Evolutionary conservation across 352 stramenopile genomes (phyloP), one percentile per base, ranked within the genome.

Genomic region (Lagenidium giganteum): DNA sequence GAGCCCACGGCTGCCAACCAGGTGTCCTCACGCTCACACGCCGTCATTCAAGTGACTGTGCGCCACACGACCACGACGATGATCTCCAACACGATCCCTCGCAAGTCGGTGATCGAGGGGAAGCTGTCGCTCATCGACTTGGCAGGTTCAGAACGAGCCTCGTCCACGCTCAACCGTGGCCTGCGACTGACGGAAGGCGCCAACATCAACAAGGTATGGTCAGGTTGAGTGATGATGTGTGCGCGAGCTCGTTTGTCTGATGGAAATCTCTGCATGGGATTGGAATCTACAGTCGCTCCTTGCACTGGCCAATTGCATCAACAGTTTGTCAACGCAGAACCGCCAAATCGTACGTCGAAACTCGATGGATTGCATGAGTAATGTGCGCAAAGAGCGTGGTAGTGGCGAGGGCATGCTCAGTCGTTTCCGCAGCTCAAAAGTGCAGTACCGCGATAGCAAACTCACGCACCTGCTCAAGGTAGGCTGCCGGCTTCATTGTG

Each of bases 261-360:
- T n/a, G n/a, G n/a, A n/a, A n/a, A n/a, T n/a, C n/a, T n/a, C n/a
- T n/a, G n/a, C n/a, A n/a, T n/a, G n/a, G n/a, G n/a, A n/a, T n/a
- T n/a, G 16, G 2, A 8, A 7, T 30, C 8, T 38, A 2, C 26
- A 79, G 44, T 78, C 53, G 12, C 48, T 92, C 11, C 41, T 91
- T 21, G 78, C 79, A 8, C 44, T 93, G 5, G 80, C 70, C n/a
- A 88, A 92, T 30, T 83, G 66, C 44, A 95, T 95, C 60, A 96
- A 95, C 47, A 83, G 77, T 8, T 48, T 95, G 2, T 64, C 49
- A n/a, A 30, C 56, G 5, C 47, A 61, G 22, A 61, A 37, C 18
- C 35, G 35, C 5, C 51, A 44, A 5, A 37, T 59, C 24, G 51
- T 59, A 20, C 44, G 51, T 4, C 52, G 51, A n/a, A 43, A 43